Evolutionary conservation across 768 basidiomycete genomes (phyloP), one percentile per base, ranked within the genome.

Genomic region (Leucosporidium creatinivorum): DNA sequence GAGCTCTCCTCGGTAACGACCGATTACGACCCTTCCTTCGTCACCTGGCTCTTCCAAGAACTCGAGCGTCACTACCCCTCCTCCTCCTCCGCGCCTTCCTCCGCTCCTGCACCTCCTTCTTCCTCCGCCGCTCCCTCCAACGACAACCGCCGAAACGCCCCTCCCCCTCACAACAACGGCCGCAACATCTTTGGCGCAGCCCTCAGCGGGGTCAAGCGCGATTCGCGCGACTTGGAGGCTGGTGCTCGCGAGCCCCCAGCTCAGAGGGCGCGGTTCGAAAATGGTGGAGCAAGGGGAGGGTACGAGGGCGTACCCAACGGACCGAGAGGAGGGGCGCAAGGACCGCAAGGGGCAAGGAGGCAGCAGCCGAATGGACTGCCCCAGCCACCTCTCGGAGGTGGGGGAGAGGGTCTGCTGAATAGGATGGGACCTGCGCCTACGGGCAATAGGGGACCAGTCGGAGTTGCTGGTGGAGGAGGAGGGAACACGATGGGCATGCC

Each of bases 1-100:
- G 92, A 93, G 79, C 83, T 93, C 58, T 86, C 89, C 79, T 92
- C 93, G 75, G 81, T 86, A 69, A 90, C 91, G n/a, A 75, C 85
- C 15, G 89, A 91, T 69, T 90, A 86, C 78, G 92, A 93, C 76
- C 79, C 85, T 55, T 85, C 82, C 66, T 94, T 96, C 79, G 91
- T 90, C 39, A 86, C 88, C 65, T 94, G 91, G 91, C 79, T 96
- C 26, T 96, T 94, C 75, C 79, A 79, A 44, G 88, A 89, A 76
- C 89, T 89, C 26, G 63, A 63, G 39, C 65, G 61, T 54, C 70
- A 80, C 74, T 70, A 69, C 70, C 65, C 73, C 49, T 61, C 63
- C 47, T 63, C 73, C 30, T 61, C 63, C 47, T 63, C 73, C 30
- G 19, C 78, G 61, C 62, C 80, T 63, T 48, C 73, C 56, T 75